Conservation (phyloP, 768 basidiomycete species). For the Pulveroboletus sp. region DNA sequence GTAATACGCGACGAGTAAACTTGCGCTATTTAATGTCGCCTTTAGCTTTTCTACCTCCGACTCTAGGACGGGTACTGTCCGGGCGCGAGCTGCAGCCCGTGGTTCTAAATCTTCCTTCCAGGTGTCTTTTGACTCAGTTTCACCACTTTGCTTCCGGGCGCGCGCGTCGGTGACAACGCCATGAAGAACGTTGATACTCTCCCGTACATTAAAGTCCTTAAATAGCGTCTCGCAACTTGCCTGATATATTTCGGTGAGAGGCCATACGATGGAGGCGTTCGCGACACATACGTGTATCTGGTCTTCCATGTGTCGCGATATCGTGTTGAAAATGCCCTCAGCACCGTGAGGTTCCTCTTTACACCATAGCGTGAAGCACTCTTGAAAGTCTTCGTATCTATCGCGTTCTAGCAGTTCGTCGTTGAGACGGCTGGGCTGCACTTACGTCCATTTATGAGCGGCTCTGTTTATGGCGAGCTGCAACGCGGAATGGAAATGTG, state of each 20-base stretch:
- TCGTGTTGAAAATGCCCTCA: constrained; percentile 56
- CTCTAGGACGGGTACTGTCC: constrained; percentile 57
- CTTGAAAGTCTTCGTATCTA: constrained; percentile 51
- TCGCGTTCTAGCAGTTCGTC: not conserved
- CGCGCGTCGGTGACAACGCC: constrained; percentile 64
- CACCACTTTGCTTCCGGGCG: constrained; percentile 45
- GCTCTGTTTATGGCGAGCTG: constrained; percentile 51
- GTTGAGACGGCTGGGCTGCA: constrained; percentile 1
- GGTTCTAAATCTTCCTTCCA: constrained; percentile 69
- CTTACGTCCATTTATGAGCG: constrained; percentile 53
- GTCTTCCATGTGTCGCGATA: constrained; percentile 69
- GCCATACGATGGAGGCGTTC: not conserved
- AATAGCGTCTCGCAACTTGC: constrained; percentile 67
- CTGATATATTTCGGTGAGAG: constrained; percentile 33
- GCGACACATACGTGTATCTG: constrained; percentile 40
- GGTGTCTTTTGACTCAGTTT: constrained; percentile 44
- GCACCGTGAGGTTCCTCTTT: constrained; percentile 64
- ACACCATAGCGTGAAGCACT: constrained; percentile 64
- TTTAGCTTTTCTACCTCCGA: constrained; percentile 38
- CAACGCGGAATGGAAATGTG: constrained; percentile 47
- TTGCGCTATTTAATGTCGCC: constrained; percentile 36
- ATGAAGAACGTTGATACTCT: constrained; percentile 69
- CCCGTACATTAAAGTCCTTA: constrained; percentile 60
- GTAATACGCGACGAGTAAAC: not conserved
- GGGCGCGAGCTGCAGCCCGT: constrained; percentile 55